These are phyloP conservation scores for Pythium folliculosum DNA, from an alignment of 352 stramenopile species.

Conservation along the genomic window DNA sequence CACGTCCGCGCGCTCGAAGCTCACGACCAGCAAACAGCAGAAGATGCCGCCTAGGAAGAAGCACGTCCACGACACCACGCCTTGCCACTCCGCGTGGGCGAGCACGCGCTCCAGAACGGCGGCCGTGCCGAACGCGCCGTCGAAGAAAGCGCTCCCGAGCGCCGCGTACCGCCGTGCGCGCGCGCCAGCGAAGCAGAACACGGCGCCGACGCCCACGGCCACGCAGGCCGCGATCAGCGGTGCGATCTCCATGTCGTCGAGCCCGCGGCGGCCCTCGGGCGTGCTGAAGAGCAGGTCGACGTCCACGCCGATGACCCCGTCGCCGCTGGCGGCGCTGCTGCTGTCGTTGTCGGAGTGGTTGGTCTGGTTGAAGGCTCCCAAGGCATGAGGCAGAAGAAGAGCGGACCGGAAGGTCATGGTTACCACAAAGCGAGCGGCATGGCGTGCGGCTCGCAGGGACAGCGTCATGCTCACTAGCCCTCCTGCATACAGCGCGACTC, in stretches of 20 bases:
- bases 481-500: too few species aligned
- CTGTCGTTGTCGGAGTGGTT: not conserved
- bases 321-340: not conserved
- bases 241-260: constrained; percentile 45
- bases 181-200: constrained; percentile 59
- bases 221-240: constrained; percentile 50
- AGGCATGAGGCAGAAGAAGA: not conserved
- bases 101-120: constrained; percentile 58
- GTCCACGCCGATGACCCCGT: constrained; percentile 12
- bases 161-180: constrained; percentile 58
- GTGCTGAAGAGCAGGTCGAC: constrained; percentile 28
- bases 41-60: constrained; percentile 42
- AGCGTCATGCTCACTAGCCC: not conserved
- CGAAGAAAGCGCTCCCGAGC: constrained; percentile 69
- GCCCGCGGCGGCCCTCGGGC: constrained; percentile 28
- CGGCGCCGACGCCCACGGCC: constrained; percentile 44
- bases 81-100: constrained; percentile 25
- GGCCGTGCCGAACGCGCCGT: constrained; percentile 63
- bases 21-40: constrained; percentile 32
- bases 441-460: too few species aligned
- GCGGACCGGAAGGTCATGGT: not conserved
- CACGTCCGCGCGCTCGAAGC: constrained; percentile 18
- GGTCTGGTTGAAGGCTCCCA: not conserved
- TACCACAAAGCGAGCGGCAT: not conserved
- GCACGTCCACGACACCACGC: constrained; percentile 37